These are phyloP conservation scores for Ceratobasidium theobromae DNA, from an alignment of 1,284 basidiomycete species.

Conservation along the genomic window DNA sequence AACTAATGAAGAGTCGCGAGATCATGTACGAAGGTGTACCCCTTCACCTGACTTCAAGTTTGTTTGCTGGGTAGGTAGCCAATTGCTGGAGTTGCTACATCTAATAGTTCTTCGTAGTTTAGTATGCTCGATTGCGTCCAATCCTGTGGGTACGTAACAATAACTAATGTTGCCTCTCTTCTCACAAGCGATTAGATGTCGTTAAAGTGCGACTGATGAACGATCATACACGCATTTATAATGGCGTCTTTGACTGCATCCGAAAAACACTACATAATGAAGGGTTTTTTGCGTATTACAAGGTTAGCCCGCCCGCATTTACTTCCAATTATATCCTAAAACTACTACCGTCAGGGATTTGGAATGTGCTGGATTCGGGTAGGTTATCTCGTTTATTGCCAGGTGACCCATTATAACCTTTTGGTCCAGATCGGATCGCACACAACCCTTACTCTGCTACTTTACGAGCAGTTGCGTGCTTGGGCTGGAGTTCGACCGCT, in stretches of 20 bases:
- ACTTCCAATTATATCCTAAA: neutral
- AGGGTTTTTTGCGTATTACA: constrained; percentile 14
- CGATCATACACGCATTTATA: constrained; percentile 43
- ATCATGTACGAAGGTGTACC: constrained; percentile 45
- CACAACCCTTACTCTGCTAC: constrained; percentile 14
- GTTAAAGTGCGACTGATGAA: constrained; percentile 50
- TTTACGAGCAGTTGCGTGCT: constrained; percentile 25
- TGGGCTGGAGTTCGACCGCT: constrained; percentile 26
- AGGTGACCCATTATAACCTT: neutral
- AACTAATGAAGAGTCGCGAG: constrained; percentile 43
- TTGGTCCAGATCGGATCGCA: constrained; percentile 8
- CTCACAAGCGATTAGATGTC: constrained; percentile 40
- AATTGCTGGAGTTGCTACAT: neutral
- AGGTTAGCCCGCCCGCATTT: neutral
- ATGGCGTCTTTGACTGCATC: constrained; percentile 16
- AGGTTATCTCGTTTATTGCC: neutral
- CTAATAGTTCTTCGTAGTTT: constrained; percentile 37
- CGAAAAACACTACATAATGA: constrained; percentile 9
- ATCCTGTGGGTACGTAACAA: constrained; percentile 45
- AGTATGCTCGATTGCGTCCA: constrained; percentile 48
- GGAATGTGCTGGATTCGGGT: constrained; percentile 31
- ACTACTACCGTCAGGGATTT: neutral
- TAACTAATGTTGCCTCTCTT: neutral
- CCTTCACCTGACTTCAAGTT: constrained; percentile 45
- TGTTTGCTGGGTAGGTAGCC: constrained; percentile 44